Evolutionary conservation across 2,329 filamentous ascomycete species (phyloP).

Genomic region (Talaromyces verruculosus): DNA sequence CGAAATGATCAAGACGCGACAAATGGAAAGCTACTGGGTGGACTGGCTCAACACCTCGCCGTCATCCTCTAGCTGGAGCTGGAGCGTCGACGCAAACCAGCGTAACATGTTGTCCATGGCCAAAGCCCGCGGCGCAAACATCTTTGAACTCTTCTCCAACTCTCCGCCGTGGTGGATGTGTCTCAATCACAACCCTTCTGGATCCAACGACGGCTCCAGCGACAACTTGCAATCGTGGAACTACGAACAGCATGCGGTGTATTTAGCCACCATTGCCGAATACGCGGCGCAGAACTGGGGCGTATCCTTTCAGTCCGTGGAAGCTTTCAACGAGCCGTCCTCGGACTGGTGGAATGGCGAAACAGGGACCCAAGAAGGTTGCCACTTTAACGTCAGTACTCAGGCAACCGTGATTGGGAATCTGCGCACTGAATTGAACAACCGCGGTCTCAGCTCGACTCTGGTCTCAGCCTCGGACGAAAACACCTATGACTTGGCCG

Average conservation of each 20-base stretch:
- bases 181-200: slow-evolving; percentile 11
- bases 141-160: slow-evolving; percentile 10
- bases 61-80: slow-evolving; percentile 2
- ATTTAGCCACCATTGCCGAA: slow-evolving; percentile 6
- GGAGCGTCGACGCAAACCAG: slow-evolving; percentile 5
- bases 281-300: slow-evolving; percentile 4
- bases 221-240: slow-evolving; percentile 10
- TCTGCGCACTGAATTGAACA: slow-evolving; percentile 8
- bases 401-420: slow-evolving; percentile 8
- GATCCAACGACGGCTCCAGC: slow-evolving; percentile 6
- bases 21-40: slow-evolving; percentile 8
- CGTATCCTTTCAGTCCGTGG: slow-evolving; percentile 5
- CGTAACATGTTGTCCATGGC: slow-evolving; percentile 8
- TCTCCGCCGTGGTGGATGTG: slow-evolving; percentile 12
- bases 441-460: not conserved
- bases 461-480: slow-evolving; percentile 5
- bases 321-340: slow-evolving; percentile 5
- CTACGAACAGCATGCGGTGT: slow-evolving; percentile 10
- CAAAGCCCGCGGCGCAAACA: slow-evolving; percentile 6
- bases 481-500: slow-evolving; percentile 9
- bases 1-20: not conserved
- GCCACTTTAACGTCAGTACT: slow-evolving; percentile 2
- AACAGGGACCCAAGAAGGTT: slow-evolving; percentile 10
- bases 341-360: slow-evolving; percentile 11
- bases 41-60: slow-evolving; percentile 2